Conservation (phyloP, 768 basidiomycete species). For the Podaxis sp. region DNA sequence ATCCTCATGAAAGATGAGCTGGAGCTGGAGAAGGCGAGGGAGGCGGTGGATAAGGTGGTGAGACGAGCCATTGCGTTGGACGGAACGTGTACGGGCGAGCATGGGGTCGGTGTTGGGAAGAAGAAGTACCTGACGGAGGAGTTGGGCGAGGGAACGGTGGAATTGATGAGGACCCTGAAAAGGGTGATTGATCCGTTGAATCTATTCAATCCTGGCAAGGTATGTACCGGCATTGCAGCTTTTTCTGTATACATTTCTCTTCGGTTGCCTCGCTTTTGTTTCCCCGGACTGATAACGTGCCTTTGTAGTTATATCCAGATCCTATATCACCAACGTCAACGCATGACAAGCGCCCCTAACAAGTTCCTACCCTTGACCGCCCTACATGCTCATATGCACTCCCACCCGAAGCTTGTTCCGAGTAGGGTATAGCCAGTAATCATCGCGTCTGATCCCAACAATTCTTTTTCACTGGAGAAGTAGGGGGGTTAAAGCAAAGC, state of each 20-base stretch:
- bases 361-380: too few relatives aligned
- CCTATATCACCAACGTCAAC: too few relatives aligned
- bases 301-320: not conserved
- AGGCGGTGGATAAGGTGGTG: constrained; percentile 61
- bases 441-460: too few relatives aligned
- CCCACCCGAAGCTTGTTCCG: too few relatives aligned
- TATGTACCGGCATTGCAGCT: constrained; percentile 20
- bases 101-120: constrained; percentile 88
- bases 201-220: constrained; percentile 86
- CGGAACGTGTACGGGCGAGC: constrained; percentile 84
- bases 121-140: constrained; percentile 78
- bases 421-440: too few relatives aligned
- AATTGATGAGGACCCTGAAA: constrained; percentile 84
- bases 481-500: too few relatives aligned
- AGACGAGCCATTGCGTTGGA: constrained; percentile 67
- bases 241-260: not conserved
- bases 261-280: too few relatives aligned
- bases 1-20: constrained; percentile 59
- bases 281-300: not conserved
- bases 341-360: too few relatives aligned
- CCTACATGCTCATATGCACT: too few relatives aligned
- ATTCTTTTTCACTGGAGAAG: too few relatives aligned
- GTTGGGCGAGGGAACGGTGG: constrained; percentile 79
- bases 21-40: constrained; percentile 42
- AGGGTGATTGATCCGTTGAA: constrained; percentile 68